Conservation (phyloP, 768 basidiomycete genomes). For the Dictyophora rubrovolvata region DNA sequence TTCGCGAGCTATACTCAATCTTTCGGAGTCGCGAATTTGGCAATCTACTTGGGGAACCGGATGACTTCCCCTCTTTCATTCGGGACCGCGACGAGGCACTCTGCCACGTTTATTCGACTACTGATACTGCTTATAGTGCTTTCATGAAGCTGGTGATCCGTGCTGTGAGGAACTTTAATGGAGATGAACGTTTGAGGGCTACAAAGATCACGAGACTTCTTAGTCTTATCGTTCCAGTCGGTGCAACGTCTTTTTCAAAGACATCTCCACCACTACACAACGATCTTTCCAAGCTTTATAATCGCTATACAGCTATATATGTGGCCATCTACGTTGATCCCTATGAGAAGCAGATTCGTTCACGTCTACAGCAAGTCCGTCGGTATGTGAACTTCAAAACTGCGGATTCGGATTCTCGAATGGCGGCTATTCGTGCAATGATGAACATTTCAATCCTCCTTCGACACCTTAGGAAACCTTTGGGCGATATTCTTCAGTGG, state of each 20-base stretch:
- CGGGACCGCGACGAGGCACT: conserved; percentile 41
- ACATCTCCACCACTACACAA: conserved; percentile 36
- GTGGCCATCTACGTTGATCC: conserved; percentile 63
- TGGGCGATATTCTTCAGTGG: conserved; percentile 53
- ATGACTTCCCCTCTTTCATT: conserved; percentile 68
- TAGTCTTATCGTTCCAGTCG: conserved; percentile 61
- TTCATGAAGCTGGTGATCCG: conserved; percentile 77
- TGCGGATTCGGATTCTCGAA: conserved; percentile 52
- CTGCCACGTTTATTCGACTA: conserved; percentile 37
- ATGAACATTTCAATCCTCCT: conserved; percentile 59
- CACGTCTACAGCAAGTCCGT: conserved; percentile 54
- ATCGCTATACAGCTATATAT: conserved; percentile 67
- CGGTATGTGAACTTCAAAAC: conserved; percentile 59
- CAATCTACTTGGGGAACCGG: conserved; percentile 49
- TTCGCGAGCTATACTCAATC: conserved; percentile 56
- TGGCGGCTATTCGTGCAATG: conserved; percentile 66
- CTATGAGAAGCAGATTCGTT: conserved; percentile 30
- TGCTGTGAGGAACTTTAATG: conserved; percentile 32
- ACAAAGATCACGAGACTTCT: conserved; percentile 56
- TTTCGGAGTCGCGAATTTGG: conserved; percentile 71
- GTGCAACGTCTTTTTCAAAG: conserved; percentile 54
- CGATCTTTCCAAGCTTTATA: conserved; percentile 69
- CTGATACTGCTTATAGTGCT: conserved; percentile 67
- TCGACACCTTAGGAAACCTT: conserved; percentile 38
- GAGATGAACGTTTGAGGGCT: conserved; percentile 24